A percentile compares a stretch with the other conserved stretches of the same genome.
phyloP scores from a whole-genome alignment of 139 green algal genomes.

The Micromonas commoda region DNA sequence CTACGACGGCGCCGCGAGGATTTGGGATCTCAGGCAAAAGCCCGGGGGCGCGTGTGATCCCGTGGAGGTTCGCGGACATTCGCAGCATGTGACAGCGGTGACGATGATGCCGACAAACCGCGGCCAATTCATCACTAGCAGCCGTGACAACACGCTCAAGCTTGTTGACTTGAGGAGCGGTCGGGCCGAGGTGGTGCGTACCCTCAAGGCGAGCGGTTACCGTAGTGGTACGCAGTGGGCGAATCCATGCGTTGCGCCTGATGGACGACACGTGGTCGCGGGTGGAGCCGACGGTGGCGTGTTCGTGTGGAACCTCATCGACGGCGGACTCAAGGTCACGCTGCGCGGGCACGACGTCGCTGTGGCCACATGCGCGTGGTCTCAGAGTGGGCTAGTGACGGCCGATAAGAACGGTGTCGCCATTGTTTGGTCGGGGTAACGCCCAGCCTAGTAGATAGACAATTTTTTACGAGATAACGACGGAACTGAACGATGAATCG shows the following conservation, averaged over 20 bases:
- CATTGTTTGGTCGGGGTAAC: not conserved
- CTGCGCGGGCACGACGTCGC: constrained; percentile 7
- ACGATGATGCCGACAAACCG: not conserved
- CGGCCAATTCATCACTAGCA: constrained; percentile 3
- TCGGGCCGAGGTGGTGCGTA: not conserved
- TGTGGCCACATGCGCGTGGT: constrained; percentile 6
- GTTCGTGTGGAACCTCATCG: not conserved
- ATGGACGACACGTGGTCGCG: not conserved
- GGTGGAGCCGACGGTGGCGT: constrained; percentile 4
- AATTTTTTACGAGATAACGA: no score
- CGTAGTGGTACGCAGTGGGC: constrained; percentile 10
- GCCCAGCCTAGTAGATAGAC: not conserved
- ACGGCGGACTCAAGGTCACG: not conserved
- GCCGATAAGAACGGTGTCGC: constrained; percentile 9
- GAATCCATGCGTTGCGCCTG: not conserved
- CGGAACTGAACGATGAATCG: no score
- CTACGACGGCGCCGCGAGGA: constrained; percentile 4
- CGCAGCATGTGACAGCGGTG: not conserved
- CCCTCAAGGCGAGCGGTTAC: not conserved
- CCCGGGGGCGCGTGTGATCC: not conserved
- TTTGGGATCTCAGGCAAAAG: constrained; percentile 20
- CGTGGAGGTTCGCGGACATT: not conserved
- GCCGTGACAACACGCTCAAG: not conserved
- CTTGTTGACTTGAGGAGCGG: not conserved
- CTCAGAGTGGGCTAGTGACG: not conserved